These are phyloP conservation scores for Alternaria alternata DNA, from an alignment of 2,329 filamentous ascomycete species.

Conservation along the genomic window DNA sequence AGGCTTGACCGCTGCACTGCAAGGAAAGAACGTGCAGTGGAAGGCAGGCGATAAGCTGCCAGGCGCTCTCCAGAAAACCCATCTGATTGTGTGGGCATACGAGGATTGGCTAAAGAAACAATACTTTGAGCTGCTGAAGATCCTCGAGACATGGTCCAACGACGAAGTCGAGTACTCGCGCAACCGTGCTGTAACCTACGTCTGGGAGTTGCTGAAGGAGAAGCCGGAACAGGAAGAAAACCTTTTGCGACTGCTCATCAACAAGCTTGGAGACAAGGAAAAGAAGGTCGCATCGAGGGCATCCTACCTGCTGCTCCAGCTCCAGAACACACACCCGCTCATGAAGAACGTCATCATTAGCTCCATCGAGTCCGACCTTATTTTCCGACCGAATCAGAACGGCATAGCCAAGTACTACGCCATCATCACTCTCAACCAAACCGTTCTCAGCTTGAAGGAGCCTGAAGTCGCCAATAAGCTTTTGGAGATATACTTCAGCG, in stretches of 20 bases:
- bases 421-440: slow-evolving; percentile 96
- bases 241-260: slow-evolving; percentile 86
- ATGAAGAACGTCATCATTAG: slow-evolving; percentile 93
- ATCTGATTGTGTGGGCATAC: slow-evolving; percentile 87
- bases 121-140: slow-evolving; percentile 92
- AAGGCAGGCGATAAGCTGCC: slow-evolving; percentile 74
- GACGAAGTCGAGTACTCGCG: slow-evolving; percentile 96
- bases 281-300: slow-evolving; percentile 94
- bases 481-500: slow-evolving; percentile 88
- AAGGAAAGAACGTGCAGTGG: slow-evolving; percentile 71
- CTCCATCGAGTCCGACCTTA: slow-evolving; percentile 83
- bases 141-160: slow-evolving; percentile 90
- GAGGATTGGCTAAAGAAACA: slow-evolving; percentile 95
- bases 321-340: slow-evolving; percentile 85
- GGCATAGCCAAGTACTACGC: slow-evolving; percentile 93
- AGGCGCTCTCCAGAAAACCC: slow-evolving; percentile 73
- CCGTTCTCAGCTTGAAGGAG: slow-evolving; percentile 85
- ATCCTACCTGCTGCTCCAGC: slow-evolving; percentile 90
- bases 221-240: slow-evolving; percentile 98
- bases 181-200: slow-evolving; percentile 85
- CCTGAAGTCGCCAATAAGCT: slow-evolving; percentile 80
- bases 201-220: slow-evolving; percentile 89
- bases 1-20: slow-evolving; percentile 74
- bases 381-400: slow-evolving; percentile 87
- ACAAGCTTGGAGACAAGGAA: slow-evolving; percentile 94